These are phyloP conservation scores for Venturia aucupariae DNA, from an alignment of 2,329 filamentous ascomycete genomes.

Conservation along the genomic window DNA sequence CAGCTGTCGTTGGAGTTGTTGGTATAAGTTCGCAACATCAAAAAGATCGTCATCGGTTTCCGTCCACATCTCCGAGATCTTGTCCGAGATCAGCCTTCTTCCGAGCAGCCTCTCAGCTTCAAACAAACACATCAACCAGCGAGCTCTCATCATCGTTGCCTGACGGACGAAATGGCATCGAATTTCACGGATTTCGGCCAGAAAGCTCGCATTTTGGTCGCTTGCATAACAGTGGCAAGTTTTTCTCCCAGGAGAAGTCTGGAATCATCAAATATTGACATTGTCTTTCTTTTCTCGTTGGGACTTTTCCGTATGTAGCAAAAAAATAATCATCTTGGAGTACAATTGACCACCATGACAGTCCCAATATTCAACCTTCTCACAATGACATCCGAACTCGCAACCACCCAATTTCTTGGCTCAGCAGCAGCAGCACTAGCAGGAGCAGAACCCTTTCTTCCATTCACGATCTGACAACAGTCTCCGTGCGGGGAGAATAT, in stretches of 20 bases:
- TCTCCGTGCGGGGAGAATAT: no score
- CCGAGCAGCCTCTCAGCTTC: background rate
- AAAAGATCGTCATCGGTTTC: background rate
- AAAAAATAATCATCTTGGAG: no score
- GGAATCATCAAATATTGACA: no score
- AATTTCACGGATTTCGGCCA: no score
- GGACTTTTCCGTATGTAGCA: no score
- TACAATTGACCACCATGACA: background rate
- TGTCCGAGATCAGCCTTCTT: background rate
- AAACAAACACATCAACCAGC: background rate
- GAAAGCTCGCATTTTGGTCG: no score
- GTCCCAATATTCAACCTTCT: background rate
- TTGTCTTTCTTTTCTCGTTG: no score
- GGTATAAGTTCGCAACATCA: no score
- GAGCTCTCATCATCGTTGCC: background rate
- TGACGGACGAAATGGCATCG: background rate
- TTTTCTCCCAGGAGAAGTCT: no score
- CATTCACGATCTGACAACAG: no score
- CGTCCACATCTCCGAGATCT: background rate
- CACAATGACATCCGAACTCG: background rate
- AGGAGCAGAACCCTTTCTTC: background rate
- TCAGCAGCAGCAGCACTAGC: background rate
- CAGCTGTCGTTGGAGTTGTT: no score
- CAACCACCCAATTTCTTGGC: background rate
- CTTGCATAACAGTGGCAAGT: no score